Percentiles rank a stretch among this genome's conserved stretches.
phyloP scores from a whole-genome alignment of 352 stramenopile genomes.

The Globisporangium heterothallicum region DNA sequence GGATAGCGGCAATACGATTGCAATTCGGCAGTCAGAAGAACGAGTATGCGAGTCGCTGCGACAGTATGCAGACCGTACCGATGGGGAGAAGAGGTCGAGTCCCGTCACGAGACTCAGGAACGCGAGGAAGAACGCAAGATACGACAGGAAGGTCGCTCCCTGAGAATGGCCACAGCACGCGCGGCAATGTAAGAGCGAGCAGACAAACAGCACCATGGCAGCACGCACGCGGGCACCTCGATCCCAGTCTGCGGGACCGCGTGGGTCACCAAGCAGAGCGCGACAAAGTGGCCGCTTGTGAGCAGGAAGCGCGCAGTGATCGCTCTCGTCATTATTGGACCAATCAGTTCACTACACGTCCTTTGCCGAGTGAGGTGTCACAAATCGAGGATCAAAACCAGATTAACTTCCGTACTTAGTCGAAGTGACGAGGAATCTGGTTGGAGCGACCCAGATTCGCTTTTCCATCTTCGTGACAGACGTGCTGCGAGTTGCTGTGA shows the following conservation, averaged over 20 bases:
- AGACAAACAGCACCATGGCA: neutral
- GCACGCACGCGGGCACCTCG: slow-evolving; percentile 2
- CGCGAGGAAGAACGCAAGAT: slow-evolving; percentile 37
- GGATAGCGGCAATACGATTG: neutral
- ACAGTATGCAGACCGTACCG: slow-evolving; percentile 17
- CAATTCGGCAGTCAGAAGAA: neutral
- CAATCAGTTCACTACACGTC: too few relatives aligned
- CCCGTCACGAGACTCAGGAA: slow-evolving; percentile 30
- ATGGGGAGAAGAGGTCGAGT: slow-evolving; percentile 43
- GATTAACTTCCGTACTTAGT: too few relatives aligned
- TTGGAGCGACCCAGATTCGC: too few relatives aligned
- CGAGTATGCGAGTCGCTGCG: neutral
- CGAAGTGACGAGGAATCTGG: too few relatives aligned
- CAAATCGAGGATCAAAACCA: too few relatives aligned
- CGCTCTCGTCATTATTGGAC: neutral
- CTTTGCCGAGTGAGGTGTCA: neutral
- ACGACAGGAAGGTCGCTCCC: slow-evolving; percentile 26
- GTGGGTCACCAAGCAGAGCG: slow-evolving; percentile 30
- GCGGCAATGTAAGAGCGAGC: neutral
- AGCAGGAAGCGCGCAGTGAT: slow-evolving; percentile 39
- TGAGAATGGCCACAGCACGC: neutral
- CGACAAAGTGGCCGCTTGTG: slow-evolving; percentile 50
- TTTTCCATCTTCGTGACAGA: too few relatives aligned
- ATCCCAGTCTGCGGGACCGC: slow-evolving; percentile 1
- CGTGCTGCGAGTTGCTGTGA: too few relatives aligned